These are phyloP conservation scores for Aquanectria penicillioides DNA, from an alignment of 2,329 filamentous ascomycete genomes.

Conservation along the genomic window DNA sequence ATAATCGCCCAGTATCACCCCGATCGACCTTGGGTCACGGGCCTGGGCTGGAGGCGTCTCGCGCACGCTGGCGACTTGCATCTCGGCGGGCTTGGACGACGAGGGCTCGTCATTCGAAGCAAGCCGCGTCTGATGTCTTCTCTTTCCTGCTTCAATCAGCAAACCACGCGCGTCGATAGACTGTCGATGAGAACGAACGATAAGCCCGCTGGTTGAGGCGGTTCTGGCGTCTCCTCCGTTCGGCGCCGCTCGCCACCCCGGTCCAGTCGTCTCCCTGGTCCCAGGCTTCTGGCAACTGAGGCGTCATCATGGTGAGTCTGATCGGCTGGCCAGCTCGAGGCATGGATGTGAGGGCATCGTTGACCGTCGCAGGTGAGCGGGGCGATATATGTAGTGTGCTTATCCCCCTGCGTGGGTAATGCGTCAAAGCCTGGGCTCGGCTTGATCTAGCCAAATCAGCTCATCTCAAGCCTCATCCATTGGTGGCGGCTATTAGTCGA, in stretches of 20 bases:
- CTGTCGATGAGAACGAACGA: neutral
- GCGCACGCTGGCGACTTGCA: neutral
- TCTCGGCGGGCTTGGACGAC: neutral
- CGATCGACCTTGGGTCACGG: no score
- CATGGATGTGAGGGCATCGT: no score
- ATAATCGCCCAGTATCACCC: neutral
- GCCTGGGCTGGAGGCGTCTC: neutral
- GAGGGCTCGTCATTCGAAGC: neutral
- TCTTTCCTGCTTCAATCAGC: neutral
- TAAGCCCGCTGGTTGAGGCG: slow-evolving; percentile 17
- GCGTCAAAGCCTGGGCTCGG: no score
- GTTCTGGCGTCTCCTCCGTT: slow-evolving; percentile 12
- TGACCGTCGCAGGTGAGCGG: no score
- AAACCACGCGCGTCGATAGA: neutral
- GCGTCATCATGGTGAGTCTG: neutral
- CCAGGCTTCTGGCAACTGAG: slow-evolving; percentile 12
- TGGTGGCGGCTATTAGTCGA: no score
- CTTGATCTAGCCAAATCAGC: no score
- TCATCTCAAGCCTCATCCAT: no score
- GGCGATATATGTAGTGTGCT: neutral
- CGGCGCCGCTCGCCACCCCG: neutral
- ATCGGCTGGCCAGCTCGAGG: no score
- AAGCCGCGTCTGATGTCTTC: neutral
- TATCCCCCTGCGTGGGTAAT: neutral
- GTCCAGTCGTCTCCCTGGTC: slow-evolving; percentile 12